Base-by-base conservation (phyloP, 139 green algal genomes). In the Coelastrella sp. region DNA sequence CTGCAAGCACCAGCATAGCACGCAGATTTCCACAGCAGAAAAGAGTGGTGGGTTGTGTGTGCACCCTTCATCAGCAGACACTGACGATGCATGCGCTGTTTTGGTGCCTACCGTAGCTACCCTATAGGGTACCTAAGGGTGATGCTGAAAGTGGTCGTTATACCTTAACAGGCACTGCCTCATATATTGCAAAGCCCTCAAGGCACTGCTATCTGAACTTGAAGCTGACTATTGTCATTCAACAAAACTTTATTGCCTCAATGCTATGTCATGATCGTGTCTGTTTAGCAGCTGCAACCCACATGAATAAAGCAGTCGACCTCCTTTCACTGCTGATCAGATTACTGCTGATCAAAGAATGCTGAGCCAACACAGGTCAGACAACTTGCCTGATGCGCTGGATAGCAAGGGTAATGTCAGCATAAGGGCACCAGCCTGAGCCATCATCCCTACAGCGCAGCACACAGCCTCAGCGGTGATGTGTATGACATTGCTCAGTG, bases 331-430 rank as follows among this genome's bases (percentile, higher is more conserved):
- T 35, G 17, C 3, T 25, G 5, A 5, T 25, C 7, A 35, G n/a
- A n/a, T n/a, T n/a, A 76, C 15, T 35, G 17, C 3, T 25, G 5
- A 5, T 25, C 7, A 35, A 17, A 35, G 68, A 14, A 5, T 8
- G 68, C 68, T 27, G 68, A 27, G n/a, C 8, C 17, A 25, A 8
- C n/a, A 8, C 0, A 6, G 0, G 5, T 11, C 78, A 59, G 24
- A 22, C 24, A 58, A 63, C 78, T 24, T 24, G 66, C 73, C 94
- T 90, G 25, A 96, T 81, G 15, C 90, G 88, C 24, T 91, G 83
- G 14, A 97, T 25, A 0, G 94, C 95, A 56, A 97, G 79, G 8
- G 85, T 89, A 10, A 97, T 92, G 87, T 98, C 96, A 63, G 91
- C 92, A 89, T 96, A 98, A 0, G 93, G 89, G 84, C 96, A 98